Conservation (phyloP, 805 yeast species). For the Kodamaea jinghongensis region DNA sequence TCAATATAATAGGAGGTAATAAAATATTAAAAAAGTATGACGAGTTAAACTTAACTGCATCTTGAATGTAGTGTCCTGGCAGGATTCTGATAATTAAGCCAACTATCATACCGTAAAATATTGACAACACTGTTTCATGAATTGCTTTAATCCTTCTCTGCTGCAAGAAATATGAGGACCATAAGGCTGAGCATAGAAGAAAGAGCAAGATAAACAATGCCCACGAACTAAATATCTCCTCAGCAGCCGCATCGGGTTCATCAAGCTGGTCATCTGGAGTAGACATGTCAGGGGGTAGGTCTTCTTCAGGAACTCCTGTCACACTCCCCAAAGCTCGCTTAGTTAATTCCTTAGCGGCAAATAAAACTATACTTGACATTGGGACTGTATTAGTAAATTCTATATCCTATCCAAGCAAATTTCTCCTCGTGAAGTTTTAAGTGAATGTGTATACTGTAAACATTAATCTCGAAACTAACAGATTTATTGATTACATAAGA, state of each 20-base stretch:
- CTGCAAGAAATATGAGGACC: conserved; percentile 93
- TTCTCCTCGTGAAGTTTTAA: background rate
- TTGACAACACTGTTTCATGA: conserved; percentile 96
- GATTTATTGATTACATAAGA: no score
- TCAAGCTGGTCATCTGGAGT: conserved; percentile 57
- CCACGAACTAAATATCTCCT: conserved; percentile 97
- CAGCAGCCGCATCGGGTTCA: conserved; percentile 78
- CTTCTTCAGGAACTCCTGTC: conserved; percentile 32
- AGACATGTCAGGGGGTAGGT: conserved; percentile 32
- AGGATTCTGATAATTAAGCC: conserved; percentile 86
- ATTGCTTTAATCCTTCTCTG: conserved; percentile 89
- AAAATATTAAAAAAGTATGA: conserved; percentile 90
- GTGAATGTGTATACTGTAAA: no score
- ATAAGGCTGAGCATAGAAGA: conserved; percentile 79
- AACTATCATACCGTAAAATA: conserved; percentile 94
- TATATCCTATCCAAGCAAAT: background rate
- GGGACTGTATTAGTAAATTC: conserved; percentile 1
- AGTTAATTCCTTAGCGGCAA: conserved; percentile 25
- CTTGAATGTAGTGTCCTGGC: conserved; percentile 97
- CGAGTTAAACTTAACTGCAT: conserved; percentile 92
- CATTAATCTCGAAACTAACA: no score
- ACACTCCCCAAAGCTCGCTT: conserved; percentile 31
- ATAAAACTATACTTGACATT: conserved; percentile 28
- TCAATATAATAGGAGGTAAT: conserved; percentile 92
- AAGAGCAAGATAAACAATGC: conserved; percentile 85